These are phyloP conservation scores for Tylopilus subfusipes DNA, from an alignment of 768 basidiomycete genomes.

Conservation along the genomic window DNA sequence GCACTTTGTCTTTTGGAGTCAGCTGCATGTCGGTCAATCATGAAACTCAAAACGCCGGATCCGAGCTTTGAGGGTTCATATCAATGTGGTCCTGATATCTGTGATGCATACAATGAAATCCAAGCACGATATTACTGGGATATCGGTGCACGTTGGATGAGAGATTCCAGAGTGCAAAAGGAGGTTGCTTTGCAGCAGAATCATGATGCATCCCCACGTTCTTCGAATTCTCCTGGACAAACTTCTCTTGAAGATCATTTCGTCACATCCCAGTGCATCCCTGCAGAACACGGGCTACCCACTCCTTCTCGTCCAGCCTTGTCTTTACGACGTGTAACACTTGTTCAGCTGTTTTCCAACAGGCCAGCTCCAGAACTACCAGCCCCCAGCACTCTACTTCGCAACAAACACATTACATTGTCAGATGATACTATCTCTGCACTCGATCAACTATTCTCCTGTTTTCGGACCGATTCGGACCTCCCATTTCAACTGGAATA, in stretches of 20 bases:
- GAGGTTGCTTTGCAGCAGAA: no score
- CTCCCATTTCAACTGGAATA: constrained; percentile 11
- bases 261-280: not conserved
- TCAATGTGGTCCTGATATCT: not conserved
- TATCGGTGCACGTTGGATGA: no score
- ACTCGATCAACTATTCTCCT: not conserved
- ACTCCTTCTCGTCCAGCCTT: no score
- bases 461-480: not conserved
- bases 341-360: not conserved
- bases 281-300: not conserved
- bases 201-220: no score
- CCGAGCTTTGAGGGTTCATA: no score
- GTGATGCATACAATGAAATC: not conserved
- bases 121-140: not conserved
- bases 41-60: not conserved
- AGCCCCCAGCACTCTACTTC: not conserved
- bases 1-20: not conserved
- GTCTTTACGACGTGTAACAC: not conserved
- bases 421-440: not conserved
- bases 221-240: no score
- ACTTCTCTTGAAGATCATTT: no score
- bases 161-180: no score
- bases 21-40: not conserved
- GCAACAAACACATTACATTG: no score
- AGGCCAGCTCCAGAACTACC: not conserved